These are phyloP conservation scores for Saturnispora halmiae DNA, from an alignment of 805 yeast species.

Conservation along the genomic window DNA sequence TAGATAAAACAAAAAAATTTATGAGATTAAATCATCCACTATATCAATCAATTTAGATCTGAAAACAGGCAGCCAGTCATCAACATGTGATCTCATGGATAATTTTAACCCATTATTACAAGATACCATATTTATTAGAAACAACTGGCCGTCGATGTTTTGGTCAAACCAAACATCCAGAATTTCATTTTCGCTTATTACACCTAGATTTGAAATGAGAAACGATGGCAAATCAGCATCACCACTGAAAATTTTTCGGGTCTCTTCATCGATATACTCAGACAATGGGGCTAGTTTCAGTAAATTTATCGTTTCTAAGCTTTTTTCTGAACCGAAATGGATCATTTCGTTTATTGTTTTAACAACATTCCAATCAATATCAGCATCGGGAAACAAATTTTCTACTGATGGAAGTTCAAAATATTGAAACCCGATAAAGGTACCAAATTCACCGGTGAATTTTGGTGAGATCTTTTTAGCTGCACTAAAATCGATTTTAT, in stretches of 20 bases:
- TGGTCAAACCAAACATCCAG: slow-evolving; percentile 6
- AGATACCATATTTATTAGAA: neutral
- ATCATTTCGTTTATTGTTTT: slow-evolving; percentile 4
- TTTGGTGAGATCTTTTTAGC: neutral
- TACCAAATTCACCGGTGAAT: slow-evolving; percentile 5
- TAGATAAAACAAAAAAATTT: neutral
- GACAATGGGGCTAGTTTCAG: neutral
- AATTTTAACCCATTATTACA: slow-evolving; percentile 1
- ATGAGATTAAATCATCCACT: neutral
- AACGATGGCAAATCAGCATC: slow-evolving; percentile 13
- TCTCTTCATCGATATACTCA: neutral
- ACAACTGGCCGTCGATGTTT: neutral
- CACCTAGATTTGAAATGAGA: slow-evolving; percentile 9
- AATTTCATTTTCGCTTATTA: neutral
- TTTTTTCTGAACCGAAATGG: neutral
- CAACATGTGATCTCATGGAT: neutral
- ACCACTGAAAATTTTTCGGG: neutral
- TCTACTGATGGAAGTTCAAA: slow-evolving; percentile 13
- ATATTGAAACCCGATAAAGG: neutral
- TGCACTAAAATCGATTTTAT: neutral
- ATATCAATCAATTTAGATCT: neutral
- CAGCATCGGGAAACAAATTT: slow-evolving; percentile 6
- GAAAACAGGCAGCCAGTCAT: slow-evolving; percentile 3
- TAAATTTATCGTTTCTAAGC: slow-evolving; percentile 3
- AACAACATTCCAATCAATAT: slow-evolving; percentile 9